A percentile compares a stretch with the other conserved stretches of the same genome.
phyloP scores from a whole-genome alignment of 805 yeast genomes.

The Saccharomycopsis sp. region DNA sequence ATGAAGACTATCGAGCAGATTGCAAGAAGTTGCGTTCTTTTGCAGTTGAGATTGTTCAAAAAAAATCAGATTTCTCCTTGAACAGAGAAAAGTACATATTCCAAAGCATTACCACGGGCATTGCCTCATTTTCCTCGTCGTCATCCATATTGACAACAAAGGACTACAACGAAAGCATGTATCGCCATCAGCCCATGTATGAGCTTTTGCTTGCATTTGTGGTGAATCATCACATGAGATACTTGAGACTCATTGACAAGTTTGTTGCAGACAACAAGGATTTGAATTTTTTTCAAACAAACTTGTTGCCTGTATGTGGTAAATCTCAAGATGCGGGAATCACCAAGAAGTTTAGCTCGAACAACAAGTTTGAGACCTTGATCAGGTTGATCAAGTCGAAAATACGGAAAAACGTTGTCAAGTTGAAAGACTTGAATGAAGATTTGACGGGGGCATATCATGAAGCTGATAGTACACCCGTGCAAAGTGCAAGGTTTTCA shows the following conservation, averaged over 20 bases:
- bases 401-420: constrained; percentile 13
- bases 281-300: constrained; percentile 9
- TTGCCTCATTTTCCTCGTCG: no score
- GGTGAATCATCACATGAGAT: constrained; percentile 17
- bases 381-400: constrained; percentile 12
- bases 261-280: constrained; percentile 17
- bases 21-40: background rate
- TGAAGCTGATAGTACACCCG: constrained; percentile 4
- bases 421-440: constrained; percentile 2
- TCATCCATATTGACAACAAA: background rate
- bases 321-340: constrained; percentile 1
- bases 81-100: no score
- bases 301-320: constrained; percentile 12
- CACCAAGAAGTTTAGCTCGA: constrained; percentile 3
- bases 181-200: constrained; percentile 15
- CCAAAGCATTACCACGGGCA: no score
- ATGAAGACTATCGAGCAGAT: background rate
- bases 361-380: constrained; percentile 16
- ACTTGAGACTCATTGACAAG: constrained; percentile 11
- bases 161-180: background rate
- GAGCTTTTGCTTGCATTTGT: constrained; percentile 8
- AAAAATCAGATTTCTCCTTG: background rate
- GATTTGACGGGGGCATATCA: background rate
- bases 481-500: constrained; percentile 4
- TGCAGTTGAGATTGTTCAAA: background rate